Evolutionary conservation across 2,329 filamentous ascomycete genomes (phyloP), one percentile per base, ranked within the genome.

Genomic region (Ascochyta fabae): DNA sequence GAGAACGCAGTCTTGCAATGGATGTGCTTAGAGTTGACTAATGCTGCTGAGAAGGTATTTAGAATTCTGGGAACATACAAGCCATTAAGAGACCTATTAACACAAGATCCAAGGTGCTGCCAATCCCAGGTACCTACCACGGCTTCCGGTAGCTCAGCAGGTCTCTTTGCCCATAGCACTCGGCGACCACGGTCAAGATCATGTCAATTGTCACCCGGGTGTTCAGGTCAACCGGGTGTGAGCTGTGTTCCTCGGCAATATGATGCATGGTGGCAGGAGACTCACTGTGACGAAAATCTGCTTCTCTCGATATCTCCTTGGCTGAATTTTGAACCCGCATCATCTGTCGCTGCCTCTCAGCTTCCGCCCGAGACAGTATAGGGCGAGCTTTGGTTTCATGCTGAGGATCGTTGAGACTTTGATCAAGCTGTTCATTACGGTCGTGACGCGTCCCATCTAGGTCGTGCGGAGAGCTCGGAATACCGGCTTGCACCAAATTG

Each of bases 141-240:
- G 45, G 49, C 42, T 88, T 84, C 54, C 92, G 84, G 59, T 88
- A 90, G 66, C 90, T 86, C 44, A 97, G 82, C 59, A 97, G 77
- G 75, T 98, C 94, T 61, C 88, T 83, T 77, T 98, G 94, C 1
- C 94, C 92, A 76, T 93, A 98, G 62, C 90, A 86, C 76, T 96
- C 92, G 66, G 92, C 93, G 43, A 90, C 88, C 33, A 97, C 83
- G 0, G 91, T 95, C 64, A 97, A 80, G 48, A 97, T 91, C 91
- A 96, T 96, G 76, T 96, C 93, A 31, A 97, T 81, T 36, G 92
- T 92, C n/a, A 87, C 88, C 26, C 84, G 81, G 1, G 73, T 77
- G 48, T 77, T 76, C 29, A 65, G 58, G 22, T 69, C 79, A 81
- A 81, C 71, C 83, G 85, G 66, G 29, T 46, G 49, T 36, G 55